Evolutionary conservation across 1,284 basidiomycete species (phyloP), one percentile per base, ranked within the genome.

Genomic region (Schizophyllum commune): DNA sequence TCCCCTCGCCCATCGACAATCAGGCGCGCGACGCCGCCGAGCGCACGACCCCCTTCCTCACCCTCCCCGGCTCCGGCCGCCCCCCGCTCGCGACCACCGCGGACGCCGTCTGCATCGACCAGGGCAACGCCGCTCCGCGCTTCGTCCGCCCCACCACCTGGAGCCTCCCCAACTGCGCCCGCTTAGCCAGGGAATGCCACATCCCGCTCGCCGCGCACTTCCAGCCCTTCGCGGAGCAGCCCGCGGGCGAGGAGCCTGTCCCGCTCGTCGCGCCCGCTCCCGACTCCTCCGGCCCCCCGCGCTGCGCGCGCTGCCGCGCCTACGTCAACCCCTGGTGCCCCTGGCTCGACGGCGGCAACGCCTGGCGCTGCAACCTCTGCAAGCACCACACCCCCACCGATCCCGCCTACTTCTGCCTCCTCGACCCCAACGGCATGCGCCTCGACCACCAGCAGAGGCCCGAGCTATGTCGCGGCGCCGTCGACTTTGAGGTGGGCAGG

Each of bases 241-340:
- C 90, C 66, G 80, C 85, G n/a, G 83, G 88, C 57, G 95, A 97
- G 72, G 90, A 92, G 56, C 79, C 84, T 0, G 78, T 99, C 5
- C 95, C 96, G 0, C 68, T 94, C 4, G 85, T 98, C 7, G 78
- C 90, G 67, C 79, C 79, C 20, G 34, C 13, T 39, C 6, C n/a
- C n/a, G 83, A 84, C 54, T 72, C 80, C 54, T 72, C 74, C 7
- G 96, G 95, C 8, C 97, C 96, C 15, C 85, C 92, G 13, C 83
- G 97, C 47, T 99, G 97, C 71, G 84, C 82, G 59, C 79, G 84
- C 55, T 99, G 97, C 74, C 82, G 94, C 66, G 93, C 83, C 0
- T 99, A 99, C 74, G 83, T 99, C 69, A 99, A 98, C 72, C 89
- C 96, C 0, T 99, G 95, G 95, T 94, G 90, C 70, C 80, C 81